Evolutionary conservation across 2,329 filamentous ascomycete genomes (phyloP), one percentile per base, ranked within the genome.

Genomic region (Pseudofabraea citricarpa): DNA sequence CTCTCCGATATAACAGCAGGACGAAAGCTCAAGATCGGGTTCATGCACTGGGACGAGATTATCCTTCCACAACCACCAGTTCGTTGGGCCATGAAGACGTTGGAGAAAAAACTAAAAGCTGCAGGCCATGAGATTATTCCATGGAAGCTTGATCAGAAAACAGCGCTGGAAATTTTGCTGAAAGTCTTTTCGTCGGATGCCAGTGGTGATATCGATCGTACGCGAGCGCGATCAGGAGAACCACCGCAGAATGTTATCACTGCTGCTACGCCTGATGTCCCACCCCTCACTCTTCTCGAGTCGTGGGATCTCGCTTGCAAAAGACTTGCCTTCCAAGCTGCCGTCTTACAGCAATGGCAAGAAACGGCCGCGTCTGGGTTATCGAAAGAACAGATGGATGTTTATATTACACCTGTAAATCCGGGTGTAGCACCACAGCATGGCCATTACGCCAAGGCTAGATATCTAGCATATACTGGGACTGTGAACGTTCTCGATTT

Each of bases 51-150:
- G 16, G 45, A 47, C 32, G 36, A 23, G 3, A 21, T 40, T 5
- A 26, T 47, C n/a, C 12, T 20, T n/a, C 45, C 45, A 18, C 45
- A 47, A 7, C 45, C 45, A 22, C 77, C 77, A 1, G 67, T 81
- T 35, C 59, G 61, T 2, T 64, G 79, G 24, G 80, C 77, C 79
- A 32, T 76, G 9, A 62, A 69, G 13, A 66, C 73, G 44, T 64
- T 69, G 0, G 62, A 64, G 2, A 47, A 47, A 9, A 56, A 50
- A 8, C 40, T 74, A 50, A 13, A 66, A 64, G 56, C 66, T 58
- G 21, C 61, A 5, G 70, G 69, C 2, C 62, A 83, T n/a, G 68
- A 76, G 26, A 67, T 81, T 2, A 65, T 83, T 0, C 73, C 81
- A 31, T 15, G 63, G 83, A 41, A 68, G 74, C 10, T 67, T 75